phyloP scores from a whole-genome alignment of 176 grass and related monocot species.

The Rhynchospora pubera region DNA sequence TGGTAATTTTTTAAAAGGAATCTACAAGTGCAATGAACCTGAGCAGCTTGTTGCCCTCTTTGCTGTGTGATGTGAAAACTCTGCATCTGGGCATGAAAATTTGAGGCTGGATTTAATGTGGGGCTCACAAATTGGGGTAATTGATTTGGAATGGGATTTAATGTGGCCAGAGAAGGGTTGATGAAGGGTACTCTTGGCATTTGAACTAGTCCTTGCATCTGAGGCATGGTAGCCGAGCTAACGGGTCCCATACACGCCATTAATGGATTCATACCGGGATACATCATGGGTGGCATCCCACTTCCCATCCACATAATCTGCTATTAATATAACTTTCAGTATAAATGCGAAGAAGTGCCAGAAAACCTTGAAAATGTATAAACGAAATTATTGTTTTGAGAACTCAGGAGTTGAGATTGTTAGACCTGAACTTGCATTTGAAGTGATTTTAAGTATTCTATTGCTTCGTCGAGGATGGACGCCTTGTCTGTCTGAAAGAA shows the following conservation, averaged over 20 bases:
- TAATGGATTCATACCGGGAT: constrained; percentile 45
- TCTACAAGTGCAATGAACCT: constrained; percentile 35
- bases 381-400: neutral
- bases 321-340: neutral
- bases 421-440: constrained; percentile 93
- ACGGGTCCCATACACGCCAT: constrained; percentile 48
- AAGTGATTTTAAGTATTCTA: constrained; percentile 89
- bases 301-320: constrained; percentile 93
- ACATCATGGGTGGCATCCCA: constrained; percentile 67
- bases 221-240: constrained; percentile 33
- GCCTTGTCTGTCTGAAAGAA: constrained; percentile 75
- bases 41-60: constrained; percentile 31
- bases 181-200: constrained; percentile 33
- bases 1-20: neutral
- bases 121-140: constrained; percentile 27
- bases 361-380: neutral
- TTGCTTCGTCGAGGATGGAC: constrained; percentile 78
- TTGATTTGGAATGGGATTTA: constrained; percentile 37
- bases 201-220: constrained; percentile 35
- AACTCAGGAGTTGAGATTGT: neutral
- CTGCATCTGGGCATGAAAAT: constrained; percentile 30
- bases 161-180: constrained; percentile 23
- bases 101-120: constrained; percentile 22
- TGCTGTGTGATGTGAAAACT: constrained; percentile 5
- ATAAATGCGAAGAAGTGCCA: neutral